These are phyloP conservation scores for Neonectria magnoliae DNA, from an alignment of 2,329 filamentous ascomycete genomes.

Conservation along the genomic window DNA sequence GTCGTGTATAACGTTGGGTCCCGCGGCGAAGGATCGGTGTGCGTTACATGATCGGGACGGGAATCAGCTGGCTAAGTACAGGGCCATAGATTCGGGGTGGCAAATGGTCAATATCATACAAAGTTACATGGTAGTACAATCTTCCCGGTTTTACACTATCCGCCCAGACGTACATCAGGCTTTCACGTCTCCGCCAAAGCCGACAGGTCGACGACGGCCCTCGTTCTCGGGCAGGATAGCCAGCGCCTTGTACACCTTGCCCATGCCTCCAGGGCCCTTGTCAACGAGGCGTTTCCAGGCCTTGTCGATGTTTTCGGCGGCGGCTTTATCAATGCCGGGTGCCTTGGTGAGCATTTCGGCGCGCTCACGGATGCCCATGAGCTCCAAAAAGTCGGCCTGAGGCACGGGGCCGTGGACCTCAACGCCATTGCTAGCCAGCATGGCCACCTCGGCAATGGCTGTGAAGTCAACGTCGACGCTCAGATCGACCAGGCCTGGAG, in stretches of 20 bases:
- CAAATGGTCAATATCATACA: slow-evolving; percentile 7
- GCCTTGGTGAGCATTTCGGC: slow-evolving; percentile 72
- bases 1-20: slow-evolving; percentile 11
- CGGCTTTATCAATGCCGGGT: slow-evolving; percentile 53
- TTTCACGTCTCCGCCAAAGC: slow-evolving; percentile 81
- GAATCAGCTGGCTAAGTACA: slow-evolving; percentile 20
- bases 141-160: background rate
- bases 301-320: slow-evolving; percentile 70
- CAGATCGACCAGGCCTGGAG: slow-evolving; percentile 86
- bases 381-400: slow-evolving; percentile 80
- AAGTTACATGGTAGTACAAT: slow-evolving; percentile 29
- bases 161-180: background rate
- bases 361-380: slow-evolving; percentile 85
- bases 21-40: slow-evolving; percentile 1
- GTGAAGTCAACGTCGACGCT: slow-evolving; percentile 94
- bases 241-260: slow-evolving; percentile 92
- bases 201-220: slow-evolving; percentile 80
- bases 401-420: slow-evolving; percentile 94
- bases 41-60: slow-evolving; percentile 18
- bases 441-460: slow-evolving; percentile 83
- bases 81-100: slow-evolving; percentile 3
- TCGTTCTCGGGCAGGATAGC: slow-evolving; percentile 86
- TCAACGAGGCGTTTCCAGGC: slow-evolving; percentile 89
- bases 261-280: slow-evolving; percentile 85
- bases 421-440: slow-evolving; percentile 78